phyloP scores from a whole-genome alignment of 2,329 filamentous ascomycete genomes.

The Verticillium nonalfalfae region DNA sequence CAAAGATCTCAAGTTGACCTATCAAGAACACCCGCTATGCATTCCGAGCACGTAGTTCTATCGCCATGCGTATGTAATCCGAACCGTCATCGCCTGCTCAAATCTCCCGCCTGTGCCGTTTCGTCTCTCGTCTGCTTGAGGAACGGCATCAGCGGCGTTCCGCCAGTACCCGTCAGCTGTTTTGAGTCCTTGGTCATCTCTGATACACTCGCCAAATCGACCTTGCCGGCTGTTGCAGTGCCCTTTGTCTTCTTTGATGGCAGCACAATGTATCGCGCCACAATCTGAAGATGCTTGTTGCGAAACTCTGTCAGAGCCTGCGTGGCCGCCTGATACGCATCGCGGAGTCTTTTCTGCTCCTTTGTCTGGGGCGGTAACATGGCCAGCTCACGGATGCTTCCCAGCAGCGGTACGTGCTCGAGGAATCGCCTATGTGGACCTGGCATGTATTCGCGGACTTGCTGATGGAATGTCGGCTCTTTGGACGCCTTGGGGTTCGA shows the following conservation, averaged over 20 bases:
- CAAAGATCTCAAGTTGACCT: not conserved
- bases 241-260: conserved; percentile 48
- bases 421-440: conserved; percentile 76
- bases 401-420: conserved; percentile 58
- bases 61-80: not conserved
- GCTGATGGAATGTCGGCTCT: conserved; percentile 39
- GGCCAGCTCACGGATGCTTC: conserved; percentile 70
- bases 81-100: conserved; percentile 8
- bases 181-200: conserved; percentile 22
- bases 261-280: conserved; percentile 83
- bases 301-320: conserved; percentile 70
- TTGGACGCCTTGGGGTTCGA: conserved; percentile 11
- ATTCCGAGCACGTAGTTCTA: not conserved
- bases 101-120: conserved; percentile 43
- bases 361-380: conserved; percentile 42
- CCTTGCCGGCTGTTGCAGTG: conserved; percentile 17
- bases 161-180: conserved; percentile 75
- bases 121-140: conserved; percentile 85
- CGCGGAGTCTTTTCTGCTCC: conserved; percentile 36
- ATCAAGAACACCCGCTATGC: not conserved
- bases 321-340: conserved; percentile 64
- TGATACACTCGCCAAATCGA: conserved; percentile 37
- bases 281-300: conserved; percentile 84
- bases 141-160: conserved; percentile 82
- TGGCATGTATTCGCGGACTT: conserved; percentile 90